phyloP scores from a whole-genome alignment of 2,329 filamentous ascomycete genomes.

The Graphilbum ipis-grandicollis region DNA sequence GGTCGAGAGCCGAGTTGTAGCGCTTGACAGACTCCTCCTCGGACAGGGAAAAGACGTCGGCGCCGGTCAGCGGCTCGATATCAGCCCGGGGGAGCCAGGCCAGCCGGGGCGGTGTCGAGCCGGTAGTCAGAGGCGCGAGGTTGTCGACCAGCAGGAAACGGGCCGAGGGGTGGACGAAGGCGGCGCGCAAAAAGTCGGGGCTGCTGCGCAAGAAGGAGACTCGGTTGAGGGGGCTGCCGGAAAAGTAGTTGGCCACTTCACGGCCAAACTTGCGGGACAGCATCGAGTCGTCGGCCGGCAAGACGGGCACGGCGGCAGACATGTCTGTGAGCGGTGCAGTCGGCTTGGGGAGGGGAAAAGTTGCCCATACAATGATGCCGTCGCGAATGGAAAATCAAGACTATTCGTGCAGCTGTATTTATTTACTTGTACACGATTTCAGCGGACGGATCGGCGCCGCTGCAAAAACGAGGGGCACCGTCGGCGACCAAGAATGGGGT shows the following conservation, averaged over 20 bases:
- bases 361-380: too few species aligned
- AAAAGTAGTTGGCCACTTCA: slow-evolving; percentile 73
- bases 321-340: too few species aligned
- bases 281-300: slow-evolving; percentile 42
- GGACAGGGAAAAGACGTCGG: slow-evolving; percentile 49
- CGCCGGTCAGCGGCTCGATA: slow-evolving; percentile 51
- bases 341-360: too few species aligned
- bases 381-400: too few species aligned
- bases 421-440: too few species aligned
- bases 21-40: slow-evolving; percentile 57
- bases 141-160: slow-evolving; percentile 65
- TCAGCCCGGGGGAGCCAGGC: slow-evolving; percentile 53
- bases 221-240: slow-evolving; percentile 60
- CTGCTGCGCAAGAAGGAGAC: slow-evolving; percentile 62
- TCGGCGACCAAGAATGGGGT: too few species aligned
- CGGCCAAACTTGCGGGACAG: slow-evolving; percentile 61
- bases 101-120: slow-evolving; percentile 24
- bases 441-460: too few species aligned
- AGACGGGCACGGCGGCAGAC: slow-evolving; percentile 21
- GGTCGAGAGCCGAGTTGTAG: slow-evolving; percentile 51
- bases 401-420: too few species aligned
- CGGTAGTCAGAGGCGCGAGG: slow-evolving; percentile 54
- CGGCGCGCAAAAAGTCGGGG: slow-evolving; percentile 49
- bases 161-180: slow-evolving; percentile 47
- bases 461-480: too few species aligned